Evolutionary conservation across 306 rosid genomes (phyloP), one percentile per base, ranked within the genome.

Genomic region (Dryas alaskensis): DNA sequence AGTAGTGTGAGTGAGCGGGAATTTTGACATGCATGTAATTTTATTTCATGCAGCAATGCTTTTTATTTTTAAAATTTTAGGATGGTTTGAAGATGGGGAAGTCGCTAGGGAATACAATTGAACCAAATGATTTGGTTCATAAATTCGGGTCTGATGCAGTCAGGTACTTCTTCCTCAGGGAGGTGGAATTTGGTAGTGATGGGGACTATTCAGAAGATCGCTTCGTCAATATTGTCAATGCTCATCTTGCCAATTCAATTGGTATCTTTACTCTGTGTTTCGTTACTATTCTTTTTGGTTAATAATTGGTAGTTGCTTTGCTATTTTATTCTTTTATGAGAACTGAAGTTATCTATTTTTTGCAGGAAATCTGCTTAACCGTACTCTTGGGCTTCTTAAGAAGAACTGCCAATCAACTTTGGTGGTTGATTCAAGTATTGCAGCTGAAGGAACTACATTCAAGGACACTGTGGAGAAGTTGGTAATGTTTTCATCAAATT

Each of bases 41-140:
- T 85, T 65, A 86, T 84, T 81, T 89, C 81, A 90, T 87, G 88
- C 92, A 82, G 88, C 90, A 78, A 82, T 80, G 77, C 73, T 76
- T 93, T 89, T 86, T 83, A 80, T 84, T 82, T 88, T 85, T 88
- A 69, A 81, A 77, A 78, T 87, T 86, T 79, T 89, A 94, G 99
- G 99, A 92, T 88, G 99, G 99, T 77, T 81, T 89, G 99, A 94
- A 94, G 86, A 92, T 94, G 99, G 99, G 99, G 67, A 91, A 94
- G 78, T 87, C 99, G 7, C 82, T 92, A 43, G 99, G 99, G 59
- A 94, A 94, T 83, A 94, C 97, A n/a, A 92, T 89, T 73, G 99
- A 92, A 82, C 97, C 99, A 76, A 92, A 88, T 40, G 95, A 94
- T 68, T 85, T 92, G 90, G 96, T 94, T 71, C 64, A 75, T 43